These are phyloP conservation scores for Laburnicola sp. DNA, from an alignment of 2,329 filamentous ascomycete species.

Conservation along the genomic window DNA sequence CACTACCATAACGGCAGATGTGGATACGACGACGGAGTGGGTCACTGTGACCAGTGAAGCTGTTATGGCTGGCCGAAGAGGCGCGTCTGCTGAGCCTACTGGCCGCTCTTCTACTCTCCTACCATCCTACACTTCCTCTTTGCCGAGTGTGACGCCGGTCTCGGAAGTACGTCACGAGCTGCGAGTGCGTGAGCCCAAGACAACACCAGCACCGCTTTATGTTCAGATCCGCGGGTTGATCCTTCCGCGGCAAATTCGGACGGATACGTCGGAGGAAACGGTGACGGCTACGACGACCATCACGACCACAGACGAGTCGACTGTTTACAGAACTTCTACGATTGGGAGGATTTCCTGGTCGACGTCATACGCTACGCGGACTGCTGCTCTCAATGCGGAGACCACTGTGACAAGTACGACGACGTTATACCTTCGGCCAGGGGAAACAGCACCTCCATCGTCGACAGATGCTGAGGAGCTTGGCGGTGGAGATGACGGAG, in stretches of 20 bases:
- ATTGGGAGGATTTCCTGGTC: background rate
- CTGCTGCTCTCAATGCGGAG: constrained; percentile 2
- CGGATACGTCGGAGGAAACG: too few species aligned
- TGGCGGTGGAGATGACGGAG: background rate
- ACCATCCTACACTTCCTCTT: background rate
- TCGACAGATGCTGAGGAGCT: background rate
- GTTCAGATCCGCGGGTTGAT: too few species aligned
- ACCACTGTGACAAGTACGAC: constrained; percentile 6
- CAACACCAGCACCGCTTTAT: too few species aligned
- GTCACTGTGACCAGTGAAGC: constrained; percentile 3
- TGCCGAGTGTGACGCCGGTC: background rate
- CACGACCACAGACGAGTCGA: too few species aligned
- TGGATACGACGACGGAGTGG: constrained; percentile 8
- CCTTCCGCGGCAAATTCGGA: too few species aligned
- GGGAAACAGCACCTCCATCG: constrained; percentile 1
- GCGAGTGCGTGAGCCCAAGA: too few species aligned
- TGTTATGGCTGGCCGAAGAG: background rate
- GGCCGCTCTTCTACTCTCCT: too few species aligned
- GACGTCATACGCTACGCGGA: constrained; percentile 5
- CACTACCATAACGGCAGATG: background rate
- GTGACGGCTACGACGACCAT: too few species aligned
- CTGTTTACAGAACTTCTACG: too few species aligned
- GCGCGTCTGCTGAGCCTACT: background rate
- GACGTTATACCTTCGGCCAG: constrained; percentile 2
- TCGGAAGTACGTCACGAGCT: background rate